Evolutionary conservation across 331 rosid species (phyloP).

Genomic region (Cydonia oblonga): DNA sequence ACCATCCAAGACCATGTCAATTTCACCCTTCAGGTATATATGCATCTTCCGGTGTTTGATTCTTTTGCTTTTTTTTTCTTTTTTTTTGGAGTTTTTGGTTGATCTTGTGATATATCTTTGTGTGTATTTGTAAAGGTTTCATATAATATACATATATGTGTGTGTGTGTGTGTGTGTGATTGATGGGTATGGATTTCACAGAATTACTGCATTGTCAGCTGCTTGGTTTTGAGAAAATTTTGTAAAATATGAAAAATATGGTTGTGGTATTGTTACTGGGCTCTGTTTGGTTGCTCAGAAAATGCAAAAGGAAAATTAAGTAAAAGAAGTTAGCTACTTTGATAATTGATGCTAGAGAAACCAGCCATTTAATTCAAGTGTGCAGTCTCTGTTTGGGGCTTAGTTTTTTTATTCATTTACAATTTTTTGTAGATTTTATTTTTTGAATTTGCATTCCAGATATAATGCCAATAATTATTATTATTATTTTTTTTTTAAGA

Average conservation of each 20-base stretch:
- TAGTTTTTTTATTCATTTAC: background rate
- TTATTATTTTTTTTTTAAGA: background rate
- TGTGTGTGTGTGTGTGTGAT: too few relatives aligned
- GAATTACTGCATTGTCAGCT: background rate
- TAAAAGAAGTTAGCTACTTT: background rate
- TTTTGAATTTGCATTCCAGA: background rate
- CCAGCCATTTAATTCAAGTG: background rate
- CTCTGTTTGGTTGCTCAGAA: background rate
- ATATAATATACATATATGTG: too few relatives aligned
- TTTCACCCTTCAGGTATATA: conserved; percentile 71
- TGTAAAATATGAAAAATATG: background rate
- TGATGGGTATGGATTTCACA: background rate
- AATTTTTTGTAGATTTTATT: background rate
- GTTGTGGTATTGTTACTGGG: background rate
- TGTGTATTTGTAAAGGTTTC: too few relatives aligned
- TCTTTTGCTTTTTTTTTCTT: too few relatives aligned
- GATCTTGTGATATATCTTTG: background rate
- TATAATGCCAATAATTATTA: background rate
- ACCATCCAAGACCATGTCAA: conserved; percentile 90
- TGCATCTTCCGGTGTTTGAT: too few relatives aligned
- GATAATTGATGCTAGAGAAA: background rate
- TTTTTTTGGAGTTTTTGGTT: background rate
- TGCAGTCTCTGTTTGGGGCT: background rate
- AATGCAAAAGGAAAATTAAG: background rate
- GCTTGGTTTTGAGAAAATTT: background rate